Base-by-base conservation (phyloP, 768 basidiomycete species). In the Cyclocybe cylindracea region DNA sequence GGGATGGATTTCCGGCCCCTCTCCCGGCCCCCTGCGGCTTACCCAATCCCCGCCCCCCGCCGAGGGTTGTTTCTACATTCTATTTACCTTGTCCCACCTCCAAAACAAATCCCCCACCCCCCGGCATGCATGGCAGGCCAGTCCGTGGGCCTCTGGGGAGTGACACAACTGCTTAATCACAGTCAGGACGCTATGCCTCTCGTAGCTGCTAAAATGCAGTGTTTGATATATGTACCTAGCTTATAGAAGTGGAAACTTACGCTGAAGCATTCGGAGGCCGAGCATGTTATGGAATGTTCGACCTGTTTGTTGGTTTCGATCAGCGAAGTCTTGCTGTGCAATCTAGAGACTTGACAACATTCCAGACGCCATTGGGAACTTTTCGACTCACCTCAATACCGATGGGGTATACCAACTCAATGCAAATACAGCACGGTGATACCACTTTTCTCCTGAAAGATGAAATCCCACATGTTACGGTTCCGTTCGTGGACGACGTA, bases 341-440 rank as follows among this genome's bases (percentile, higher is more conserved):
- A 1, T 71, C 61, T 0, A 39, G 60, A 4, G 64, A 70, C 32
- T 40, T 68, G 3, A 72, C 70, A 0, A 67, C 63, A 0, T 70
- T 73, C 43, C 56, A 64, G 44, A 66, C 58, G 0, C 68, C 64
- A 1, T 49, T 63, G 14, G 63, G 67, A 1, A 51, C 62, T 0
- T 38, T 61, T 4, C 53, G 57, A 0, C 58, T 72, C 0, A 59
- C 55, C 0, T 51, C 56, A 1, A 50, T 72, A 0, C 67, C 66
- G 0, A 66, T 67, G 66, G 73, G 71, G 0, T 66, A 63, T 48
- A 70, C 71, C 0, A 69, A 70, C 32, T 61, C 63, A 0, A 59
- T 68, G 2, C 62, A 63, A 2, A 66, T 73, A 2, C 69, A 70
- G 37, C 70, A 76, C 8, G 64, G 59, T 0, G 64, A 74, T 41